Evolutionary conservation across 1,284 basidiomycete species (phyloP).

Genomic region (Meripilus lineatus): DNA sequence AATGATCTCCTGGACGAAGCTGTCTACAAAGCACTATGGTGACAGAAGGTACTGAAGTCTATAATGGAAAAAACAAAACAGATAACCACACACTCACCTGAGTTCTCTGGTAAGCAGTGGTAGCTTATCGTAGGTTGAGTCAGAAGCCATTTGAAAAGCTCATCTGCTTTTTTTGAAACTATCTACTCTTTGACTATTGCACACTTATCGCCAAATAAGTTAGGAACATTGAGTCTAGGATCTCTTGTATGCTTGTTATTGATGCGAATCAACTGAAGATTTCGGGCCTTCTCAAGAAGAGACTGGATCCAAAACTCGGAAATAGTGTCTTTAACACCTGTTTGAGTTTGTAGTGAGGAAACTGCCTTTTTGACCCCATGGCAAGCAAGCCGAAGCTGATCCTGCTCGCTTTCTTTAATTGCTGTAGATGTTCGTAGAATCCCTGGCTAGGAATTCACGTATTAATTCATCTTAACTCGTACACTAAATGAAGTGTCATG

Average conservation of each 20-base stretch:
- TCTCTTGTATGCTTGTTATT: slow-evolving; percentile 5
- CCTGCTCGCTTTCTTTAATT: too few relatives aligned
- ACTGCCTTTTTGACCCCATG: slow-evolving; percentile 15
- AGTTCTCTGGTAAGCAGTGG: slow-evolving; percentile 11
- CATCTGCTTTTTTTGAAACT: slow-evolving; percentile 18
- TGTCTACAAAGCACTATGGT: slow-evolving; percentile 1
- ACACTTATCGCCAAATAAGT: slow-evolving; percentile 13
- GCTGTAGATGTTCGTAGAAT: too few relatives aligned
- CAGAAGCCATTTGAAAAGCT: slow-evolving; percentile 23
- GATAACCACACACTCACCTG: slow-evolving; percentile 14
- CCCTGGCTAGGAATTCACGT: too few relatives aligned
- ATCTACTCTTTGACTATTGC: slow-evolving; percentile 15
- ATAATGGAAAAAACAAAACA: not conserved
- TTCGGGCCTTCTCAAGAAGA: slow-evolving; percentile 19
- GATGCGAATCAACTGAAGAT: slow-evolving; percentile 12
- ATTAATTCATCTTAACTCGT: too few relatives aligned
- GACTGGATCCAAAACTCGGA: slow-evolving; percentile 28
- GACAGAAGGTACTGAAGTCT: not conserved
- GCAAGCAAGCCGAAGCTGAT: slow-evolving; percentile 16
- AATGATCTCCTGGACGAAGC: slow-evolving; percentile 22
- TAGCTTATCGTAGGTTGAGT: slow-evolving; percentile 20
- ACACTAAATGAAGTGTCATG: too few relatives aligned
- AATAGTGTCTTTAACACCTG: slow-evolving; percentile 33
- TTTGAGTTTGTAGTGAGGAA: slow-evolving; percentile 18
- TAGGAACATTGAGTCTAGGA: slow-evolving; percentile 5